phyloP scores from a whole-genome alignment of 2,329 filamentous ascomycete genomes.

The Bipolaris gigantea region DNA sequence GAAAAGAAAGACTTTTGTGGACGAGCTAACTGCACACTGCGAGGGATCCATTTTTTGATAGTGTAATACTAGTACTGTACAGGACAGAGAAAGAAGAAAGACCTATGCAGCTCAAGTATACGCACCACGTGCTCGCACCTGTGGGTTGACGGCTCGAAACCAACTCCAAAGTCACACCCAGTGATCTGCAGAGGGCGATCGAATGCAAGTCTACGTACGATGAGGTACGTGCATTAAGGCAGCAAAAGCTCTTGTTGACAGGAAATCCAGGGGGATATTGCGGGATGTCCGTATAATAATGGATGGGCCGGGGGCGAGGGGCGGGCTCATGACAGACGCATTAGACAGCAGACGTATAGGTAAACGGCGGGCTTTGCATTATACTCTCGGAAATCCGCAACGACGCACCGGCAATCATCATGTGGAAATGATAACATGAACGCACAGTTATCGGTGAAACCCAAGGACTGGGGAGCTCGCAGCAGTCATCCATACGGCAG shows the following conservation, averaged over 20 bases:
- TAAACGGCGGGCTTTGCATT: background rate
- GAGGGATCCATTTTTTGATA: background rate
- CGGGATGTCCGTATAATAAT: background rate
- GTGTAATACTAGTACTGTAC: constrained; percentile 9
- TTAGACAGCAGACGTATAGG: background rate
- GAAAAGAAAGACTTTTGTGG: background rate
- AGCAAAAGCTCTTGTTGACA: constrained; percentile 12
- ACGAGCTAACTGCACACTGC: background rate
- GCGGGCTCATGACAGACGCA: constrained; percentile 3
- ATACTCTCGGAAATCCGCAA: background rate
- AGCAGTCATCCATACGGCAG: constrained; percentile 13
- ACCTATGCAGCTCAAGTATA: background rate
- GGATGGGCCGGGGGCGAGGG: background rate
- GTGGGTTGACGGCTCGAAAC: background rate
- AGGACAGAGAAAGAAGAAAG: background rate
- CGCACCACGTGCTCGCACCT: background rate
- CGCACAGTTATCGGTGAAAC: background rate
- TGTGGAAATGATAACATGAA: background rate
- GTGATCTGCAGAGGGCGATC: background rate
- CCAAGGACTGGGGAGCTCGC: constrained; percentile 2
- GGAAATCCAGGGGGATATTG: background rate
- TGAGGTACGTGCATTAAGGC: constrained; percentile 9
- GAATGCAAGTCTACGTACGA: background rate
- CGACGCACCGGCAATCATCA: constrained; percentile 2
- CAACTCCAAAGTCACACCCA: background rate